A percentile compares a stretch with the other conserved stretches of the same genome.
These are phyloP conservation scores for Phytophthora sojae DNA, from an alignment of 352 stramenopile genomes.

Conservation along the genomic window DNA sequence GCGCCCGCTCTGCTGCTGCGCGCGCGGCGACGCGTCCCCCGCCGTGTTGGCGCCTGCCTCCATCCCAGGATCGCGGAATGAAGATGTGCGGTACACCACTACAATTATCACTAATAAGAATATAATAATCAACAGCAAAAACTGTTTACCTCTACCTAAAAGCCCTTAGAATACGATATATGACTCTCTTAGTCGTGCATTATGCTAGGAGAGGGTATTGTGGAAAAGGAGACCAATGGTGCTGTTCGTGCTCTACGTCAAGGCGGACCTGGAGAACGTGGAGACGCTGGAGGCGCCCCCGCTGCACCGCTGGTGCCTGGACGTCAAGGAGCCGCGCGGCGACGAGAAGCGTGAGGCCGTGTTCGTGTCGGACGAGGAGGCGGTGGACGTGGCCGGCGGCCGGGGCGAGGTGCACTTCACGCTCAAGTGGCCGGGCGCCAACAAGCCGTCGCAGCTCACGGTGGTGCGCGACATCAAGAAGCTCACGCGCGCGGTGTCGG, in stretches of 20 bases:
- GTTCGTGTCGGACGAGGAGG: conserved; percentile 84
- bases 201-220: not conserved
- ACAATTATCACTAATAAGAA: not conserved
- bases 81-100: no score
- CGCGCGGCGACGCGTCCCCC: conserved; percentile 14
- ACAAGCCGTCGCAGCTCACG: conserved; percentile 82
- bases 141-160: not conserved
- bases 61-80: not conserved
- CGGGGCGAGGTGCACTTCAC: conserved; percentile 83
- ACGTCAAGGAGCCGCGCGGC: conserved; percentile 83
- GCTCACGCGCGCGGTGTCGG: conserved; percentile 67
- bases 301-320: conserved; percentile 83
- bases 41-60: conserved; percentile 15
- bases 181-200: not conserved
- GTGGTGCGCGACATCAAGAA: conserved; percentile 90
- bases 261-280: conserved; percentile 90
- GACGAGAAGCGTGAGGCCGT: conserved; percentile 83
- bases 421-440: conserved; percentile 88
- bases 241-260: conserved; percentile 88
- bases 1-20: conserved; percentile 4
- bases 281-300: conserved; percentile 71
- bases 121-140: not conserved
- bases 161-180: not conserved
- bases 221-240: conserved; percentile 55
- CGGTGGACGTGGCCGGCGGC: conserved; percentile 75